Evolutionary conservation across 2,329 filamentous ascomycete species (phyloP).

Genomic region (Botryosphaeria dothidea): DNA sequence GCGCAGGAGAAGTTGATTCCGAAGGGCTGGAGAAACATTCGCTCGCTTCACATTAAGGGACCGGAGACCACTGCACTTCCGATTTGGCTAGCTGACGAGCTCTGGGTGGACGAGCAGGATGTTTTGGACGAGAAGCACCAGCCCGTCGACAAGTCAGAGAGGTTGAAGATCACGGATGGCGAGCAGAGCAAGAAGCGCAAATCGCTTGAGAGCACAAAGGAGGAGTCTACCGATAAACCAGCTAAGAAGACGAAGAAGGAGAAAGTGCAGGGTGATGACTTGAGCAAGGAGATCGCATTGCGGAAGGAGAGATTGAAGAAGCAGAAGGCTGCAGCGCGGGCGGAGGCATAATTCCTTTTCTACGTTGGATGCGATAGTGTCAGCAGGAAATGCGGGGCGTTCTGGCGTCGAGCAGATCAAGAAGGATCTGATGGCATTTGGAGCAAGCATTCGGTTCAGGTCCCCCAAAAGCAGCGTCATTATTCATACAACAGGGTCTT

Average conservation of each 20-base stretch:
- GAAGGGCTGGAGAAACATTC: constrained; percentile 84
- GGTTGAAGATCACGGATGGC: constrained; percentile 14
- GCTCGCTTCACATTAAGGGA: constrained; percentile 85
- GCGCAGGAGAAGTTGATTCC: constrained; percentile 70
- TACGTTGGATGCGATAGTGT: neutral
- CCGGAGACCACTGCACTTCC: constrained; percentile 84
- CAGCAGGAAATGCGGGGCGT: constrained; percentile 17
- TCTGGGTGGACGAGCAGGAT: constrained; percentile 80
- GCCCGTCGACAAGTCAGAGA: constrained; percentile 28
- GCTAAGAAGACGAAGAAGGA: constrained; percentile 57
- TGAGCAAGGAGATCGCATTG: constrained; percentile 27
- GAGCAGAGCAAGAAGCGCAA: constrained; percentile 21
- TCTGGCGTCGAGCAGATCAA: constrained; percentile 17
- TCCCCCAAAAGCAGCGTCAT: neutral
- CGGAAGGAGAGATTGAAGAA: constrained; percentile 52
- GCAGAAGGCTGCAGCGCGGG: constrained; percentile 48
- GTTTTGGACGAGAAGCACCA: constrained; percentile 59
- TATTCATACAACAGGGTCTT: neutral
- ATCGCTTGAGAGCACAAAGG: constrained; percentile 20
- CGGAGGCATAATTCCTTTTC: constrained; percentile 3
- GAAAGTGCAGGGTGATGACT: constrained; percentile 26
- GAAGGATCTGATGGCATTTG: neutral
- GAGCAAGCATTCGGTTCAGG: neutral
- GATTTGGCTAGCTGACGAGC: constrained; percentile 90
- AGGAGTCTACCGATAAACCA: constrained; percentile 34